Percentiles rank a stretch among this genome's conserved stretches.
These are phyloP conservation scores for Guyanaporus albipodus DNA, from an alignment of 768 basidiomycete genomes.

Conservation along the genomic window DNA sequence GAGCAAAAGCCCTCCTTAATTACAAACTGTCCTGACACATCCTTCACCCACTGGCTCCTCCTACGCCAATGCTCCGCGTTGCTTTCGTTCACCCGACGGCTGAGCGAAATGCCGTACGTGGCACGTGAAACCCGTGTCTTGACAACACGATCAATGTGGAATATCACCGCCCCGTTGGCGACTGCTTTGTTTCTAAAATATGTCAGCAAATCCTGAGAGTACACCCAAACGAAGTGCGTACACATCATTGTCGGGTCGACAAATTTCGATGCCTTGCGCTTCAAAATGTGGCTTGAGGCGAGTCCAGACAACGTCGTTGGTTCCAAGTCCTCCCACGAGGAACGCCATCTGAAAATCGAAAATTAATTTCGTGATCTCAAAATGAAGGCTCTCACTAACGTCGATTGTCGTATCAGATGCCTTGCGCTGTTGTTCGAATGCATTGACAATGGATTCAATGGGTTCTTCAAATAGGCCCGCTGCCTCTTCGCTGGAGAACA, in stretches of 20 bases:
- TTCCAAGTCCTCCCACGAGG: constrained; percentile 9
- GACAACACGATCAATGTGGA: not conserved
- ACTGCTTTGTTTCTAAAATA: constrained; percentile 8
- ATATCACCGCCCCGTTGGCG: constrained; percentile 8
- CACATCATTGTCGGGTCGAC: constrained; percentile 10
- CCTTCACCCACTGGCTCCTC: not conserved
- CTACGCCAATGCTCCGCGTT: constrained; percentile 3
- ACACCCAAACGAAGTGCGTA: not conserved
- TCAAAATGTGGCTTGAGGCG: constrained; percentile 6
- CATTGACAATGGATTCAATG: constrained; percentile 8
- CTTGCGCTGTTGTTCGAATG: constrained; percentile 9
- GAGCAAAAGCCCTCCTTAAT: not conserved
- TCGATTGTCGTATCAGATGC: not conserved
- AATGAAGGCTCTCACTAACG: not conserved
- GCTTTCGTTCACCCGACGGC: not conserved
- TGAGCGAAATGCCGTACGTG: not conserved
- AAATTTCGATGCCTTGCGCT: not conserved
- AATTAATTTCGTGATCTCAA: not conserved
- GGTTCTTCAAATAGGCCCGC: constrained; percentile 6
- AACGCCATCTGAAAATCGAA: constrained; percentile 4
- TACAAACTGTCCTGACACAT: not conserved
- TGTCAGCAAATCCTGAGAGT: not conserved
- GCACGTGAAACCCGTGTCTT: constrained; percentile 1
- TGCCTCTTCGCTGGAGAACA: constrained; percentile 1
- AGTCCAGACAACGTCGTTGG: constrained; percentile 6